A percentile compares a stretch with the other conserved stretches of the same genome.
These are phyloP conservation scores for Chernovozyma aurita DNA, from an alignment of 1,139 yeast species.

Conservation along the genomic window DNA sequence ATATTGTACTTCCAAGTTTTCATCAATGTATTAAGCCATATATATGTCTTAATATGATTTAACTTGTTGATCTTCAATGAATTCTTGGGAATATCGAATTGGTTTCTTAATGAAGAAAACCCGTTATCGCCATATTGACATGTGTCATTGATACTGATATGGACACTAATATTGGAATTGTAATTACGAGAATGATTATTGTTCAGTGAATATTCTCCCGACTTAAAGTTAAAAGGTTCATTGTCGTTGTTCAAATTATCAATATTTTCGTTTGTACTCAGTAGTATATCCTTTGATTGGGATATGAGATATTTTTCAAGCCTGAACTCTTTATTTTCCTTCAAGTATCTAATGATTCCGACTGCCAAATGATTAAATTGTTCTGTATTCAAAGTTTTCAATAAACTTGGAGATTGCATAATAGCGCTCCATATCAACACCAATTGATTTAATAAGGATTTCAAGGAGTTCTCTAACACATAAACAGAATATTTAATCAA, in stretches of 20 bases:
- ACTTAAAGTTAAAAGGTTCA: not conserved
- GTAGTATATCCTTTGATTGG: not conserved
- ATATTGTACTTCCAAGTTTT: conserved; percentile 20
- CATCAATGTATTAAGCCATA: conserved; percentile 28
- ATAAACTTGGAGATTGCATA: not conserved
- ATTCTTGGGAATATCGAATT: conserved; percentile 5
- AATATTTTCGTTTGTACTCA: not conserved
- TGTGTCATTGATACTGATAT: no score
- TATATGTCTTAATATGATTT: conserved; percentile 21
- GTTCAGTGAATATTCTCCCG: not conserved
- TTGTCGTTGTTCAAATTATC: not conserved
- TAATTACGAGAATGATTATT: not conserved
- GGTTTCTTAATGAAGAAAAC: not conserved
- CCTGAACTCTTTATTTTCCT: not conserved
- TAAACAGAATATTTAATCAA: conserved; percentile 2
- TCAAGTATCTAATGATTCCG: not conserved
- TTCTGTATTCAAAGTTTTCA: no score
- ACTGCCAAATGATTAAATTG: not conserved
- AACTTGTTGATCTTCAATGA: conserved; percentile 7
- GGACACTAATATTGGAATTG: not conserved
- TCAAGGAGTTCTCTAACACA: not conserved
- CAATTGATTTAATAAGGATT: no score
- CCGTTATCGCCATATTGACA: no score
- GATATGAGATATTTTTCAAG: not conserved
- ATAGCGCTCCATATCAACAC: not conserved